Conservation (phyloP, 176 grass and related monocot genomes). For the Echinochloa phyllopogon region DNA sequence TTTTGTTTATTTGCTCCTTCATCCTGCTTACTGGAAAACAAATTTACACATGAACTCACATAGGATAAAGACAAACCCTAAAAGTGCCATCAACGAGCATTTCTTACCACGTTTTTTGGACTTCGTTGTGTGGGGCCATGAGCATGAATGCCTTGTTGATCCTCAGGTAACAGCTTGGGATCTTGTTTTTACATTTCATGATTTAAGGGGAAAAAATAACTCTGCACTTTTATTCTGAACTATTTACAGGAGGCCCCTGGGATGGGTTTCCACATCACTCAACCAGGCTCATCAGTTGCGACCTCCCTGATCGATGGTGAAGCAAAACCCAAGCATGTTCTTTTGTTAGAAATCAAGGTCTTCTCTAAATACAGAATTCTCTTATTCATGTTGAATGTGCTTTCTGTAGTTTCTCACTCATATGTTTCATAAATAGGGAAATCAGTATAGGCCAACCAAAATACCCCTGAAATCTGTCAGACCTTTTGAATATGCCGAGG, state of each 20-base stretch:
- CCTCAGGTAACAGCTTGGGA: slow-evolving; percentile 65
- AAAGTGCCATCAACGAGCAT: slow-evolving; percentile 96
- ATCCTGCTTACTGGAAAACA: slow-evolving; percentile 12
- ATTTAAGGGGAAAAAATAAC: slow-evolving; percentile 15
- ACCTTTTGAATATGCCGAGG: slow-evolving; percentile 96
- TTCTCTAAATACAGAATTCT: not conserved
- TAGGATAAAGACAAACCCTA: slow-evolving; percentile 94
- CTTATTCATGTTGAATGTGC: slow-evolving; percentile 17
- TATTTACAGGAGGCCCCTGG: slow-evolving; percentile 77
- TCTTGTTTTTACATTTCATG: slow-evolving; percentile 4
- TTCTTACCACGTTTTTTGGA: slow-evolving; percentile 92
- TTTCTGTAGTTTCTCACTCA: slow-evolving; percentile 44
- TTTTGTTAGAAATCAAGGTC: slow-evolving; percentile 96
- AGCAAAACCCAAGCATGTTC: slow-evolving; percentile 97
- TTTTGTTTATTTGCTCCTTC: not conserved
- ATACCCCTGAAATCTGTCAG: slow-evolving; percentile 90
- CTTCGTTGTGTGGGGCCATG: slow-evolving; percentile 94
- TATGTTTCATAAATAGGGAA: slow-evolving; percentile 65
- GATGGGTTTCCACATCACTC: slow-evolving; percentile 98
- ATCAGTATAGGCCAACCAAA: slow-evolving; percentile 91
- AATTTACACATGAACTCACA: slow-evolving; percentile 34
- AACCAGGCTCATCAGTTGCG: slow-evolving; percentile 89
- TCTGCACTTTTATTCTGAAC: slow-evolving; percentile 20
- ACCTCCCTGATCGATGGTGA: slow-evolving; percentile 95
- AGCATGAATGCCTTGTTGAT: slow-evolving; percentile 96